Base-by-base conservation (phyloP, 306 rosid species). In the Prunus dulcis region DNA sequence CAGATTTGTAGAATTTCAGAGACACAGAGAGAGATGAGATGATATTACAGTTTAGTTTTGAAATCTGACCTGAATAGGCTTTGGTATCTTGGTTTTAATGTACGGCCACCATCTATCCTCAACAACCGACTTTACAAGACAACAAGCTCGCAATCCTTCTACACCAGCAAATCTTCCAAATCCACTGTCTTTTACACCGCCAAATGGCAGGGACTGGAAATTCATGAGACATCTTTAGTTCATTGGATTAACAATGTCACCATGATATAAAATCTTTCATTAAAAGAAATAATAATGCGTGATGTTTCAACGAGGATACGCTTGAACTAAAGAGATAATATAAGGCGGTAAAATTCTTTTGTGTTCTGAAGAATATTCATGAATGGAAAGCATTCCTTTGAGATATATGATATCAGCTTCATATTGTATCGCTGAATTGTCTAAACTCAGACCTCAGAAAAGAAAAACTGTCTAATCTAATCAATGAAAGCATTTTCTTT, bases 61-160 rank as follows among this genome's bases (percentile, higher is more conserved):
- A 47, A 76, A 62, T 78, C 88, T 83, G 69, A 95, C 99, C 99
- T 83, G 95, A 76, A 95, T 88, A 77, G 96, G 96, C 88, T 91
- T 92, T 7, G 97, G 99, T 79, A 92, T 86, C 83, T 79, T 83
- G 25, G 97, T 92, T 81, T 90, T 90, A 70, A 95, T 72, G 76
- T 80, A 81, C 11, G 97, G 96, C 97, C 99, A 95, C 96, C 96
- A 92, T 80, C 97, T 86, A 83, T 95, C 97, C 88, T 95, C 99
- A 9, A 87, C 97, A 25, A 95, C 97, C 81, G 99, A 80, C 86
- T 92, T 92, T 73, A 91, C 93, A 32, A 92, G 93, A 87, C 99
- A 95, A 81, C 99, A 95, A 14, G 97, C 99, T 64, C 99, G 90
- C 86, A 95, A 74, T 70, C 99, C 99, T 84, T 95, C 97, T 5